A percentile compares a stretch with the other conserved stretches of the same genome.
These are phyloP conservation scores for Myxozyma geophila DNA, from an alignment of 805 yeast genomes.

Conservation along the genomic window DNA sequence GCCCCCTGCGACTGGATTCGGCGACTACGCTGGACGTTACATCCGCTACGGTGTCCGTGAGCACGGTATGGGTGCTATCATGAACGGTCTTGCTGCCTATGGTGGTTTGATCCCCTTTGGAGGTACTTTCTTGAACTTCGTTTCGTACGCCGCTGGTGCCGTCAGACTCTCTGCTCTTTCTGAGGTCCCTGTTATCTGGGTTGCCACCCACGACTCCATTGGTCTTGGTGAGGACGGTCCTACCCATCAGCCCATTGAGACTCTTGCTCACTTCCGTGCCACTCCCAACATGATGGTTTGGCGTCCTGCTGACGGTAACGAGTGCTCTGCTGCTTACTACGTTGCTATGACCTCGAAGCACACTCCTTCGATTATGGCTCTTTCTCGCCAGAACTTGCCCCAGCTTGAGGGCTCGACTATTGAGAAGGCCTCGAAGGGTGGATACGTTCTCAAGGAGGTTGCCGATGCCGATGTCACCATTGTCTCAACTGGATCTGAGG, in stretches of 20 bases:
- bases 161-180: constrained; percentile 56
- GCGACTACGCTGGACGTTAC: constrained; percentile 90
- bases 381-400: constrained; percentile 79
- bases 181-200: constrained; percentile 54
- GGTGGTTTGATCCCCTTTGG: constrained; percentile 87
- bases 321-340: constrained; percentile 60
- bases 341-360: constrained; percentile 59
- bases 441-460: constrained; percentile 71
- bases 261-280: constrained; percentile 57
- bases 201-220: constrained; percentile 62
- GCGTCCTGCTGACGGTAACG: constrained; percentile 61
- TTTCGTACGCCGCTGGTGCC: constrained; percentile 61
- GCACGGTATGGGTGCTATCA: constrained; percentile 98
- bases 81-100: constrained; percentile 95
- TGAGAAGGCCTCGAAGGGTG: constrained; percentile 94
- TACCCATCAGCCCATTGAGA: constrained; percentile 61
- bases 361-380: constrained; percentile 74
- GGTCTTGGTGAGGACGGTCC: constrained; percentile 66
- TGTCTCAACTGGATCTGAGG: constrained; percentile 95
- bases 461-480: constrained; percentile 72
- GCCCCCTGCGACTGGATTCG: constrained; percentile 77
- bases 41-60: constrained; percentile 98
- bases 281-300: constrained; percentile 56
- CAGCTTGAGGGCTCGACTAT: constrained; percentile 91
- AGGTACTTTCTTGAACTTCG: constrained; percentile 97